These are phyloP conservation scores for Phylloporus arenicola DNA, from an alignment of 768 basidiomycete species.

Conservation along the genomic window DNA sequence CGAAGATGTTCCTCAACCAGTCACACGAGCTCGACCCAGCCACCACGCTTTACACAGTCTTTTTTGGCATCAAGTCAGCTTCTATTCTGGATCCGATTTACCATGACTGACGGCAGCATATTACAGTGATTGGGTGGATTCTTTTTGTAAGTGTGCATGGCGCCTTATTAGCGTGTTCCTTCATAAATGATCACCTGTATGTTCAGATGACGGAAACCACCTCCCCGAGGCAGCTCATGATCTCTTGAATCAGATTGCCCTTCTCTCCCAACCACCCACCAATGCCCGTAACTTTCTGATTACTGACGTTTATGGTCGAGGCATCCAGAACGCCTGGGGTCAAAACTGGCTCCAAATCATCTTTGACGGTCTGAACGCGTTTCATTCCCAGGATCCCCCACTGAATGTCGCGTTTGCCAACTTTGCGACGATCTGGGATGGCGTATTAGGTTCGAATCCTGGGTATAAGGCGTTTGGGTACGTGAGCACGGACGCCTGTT, in stretches of 20 bases:
- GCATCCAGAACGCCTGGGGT: slow-evolving; percentile 35
- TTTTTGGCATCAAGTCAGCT: slow-evolving; percentile 52
- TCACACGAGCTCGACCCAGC: slow-evolving; percentile 38
- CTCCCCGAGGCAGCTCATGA: slow-evolving; percentile 40
- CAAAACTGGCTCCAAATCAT: slow-evolving; percentile 45
- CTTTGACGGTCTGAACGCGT: slow-evolving; percentile 36
- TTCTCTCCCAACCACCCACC: slow-evolving; percentile 46
- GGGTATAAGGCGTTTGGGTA: slow-evolving; percentile 48
- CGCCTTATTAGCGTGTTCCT: not conserved
- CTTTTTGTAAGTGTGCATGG: slow-evolving; percentile 30
- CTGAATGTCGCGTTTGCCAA: slow-evolving; percentile 43
- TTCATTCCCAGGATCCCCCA: slow-evolving; percentile 27
- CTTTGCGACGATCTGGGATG: slow-evolving; percentile 48
- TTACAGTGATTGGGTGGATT: slow-evolving; percentile 40
- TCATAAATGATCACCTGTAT: not conserved
- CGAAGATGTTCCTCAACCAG: slow-evolving; percentile 41
- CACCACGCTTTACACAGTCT: slow-evolving; percentile 46
- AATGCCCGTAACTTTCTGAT: slow-evolving; percentile 47
- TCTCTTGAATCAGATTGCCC: slow-evolving; percentile 40
- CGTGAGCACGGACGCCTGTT: slow-evolving; percentile 36
- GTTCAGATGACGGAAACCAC: slow-evolving; percentile 41
- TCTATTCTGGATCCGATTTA: not conserved
- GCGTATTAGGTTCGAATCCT: slow-evolving; percentile 38
- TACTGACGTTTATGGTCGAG: slow-evolving; percentile 47
- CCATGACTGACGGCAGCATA: slow-evolving; percentile 1